phyloP scores from a whole-genome alignment of 2,329 filamentous ascomycete genomes.

The Penicillium sp. region DNA sequence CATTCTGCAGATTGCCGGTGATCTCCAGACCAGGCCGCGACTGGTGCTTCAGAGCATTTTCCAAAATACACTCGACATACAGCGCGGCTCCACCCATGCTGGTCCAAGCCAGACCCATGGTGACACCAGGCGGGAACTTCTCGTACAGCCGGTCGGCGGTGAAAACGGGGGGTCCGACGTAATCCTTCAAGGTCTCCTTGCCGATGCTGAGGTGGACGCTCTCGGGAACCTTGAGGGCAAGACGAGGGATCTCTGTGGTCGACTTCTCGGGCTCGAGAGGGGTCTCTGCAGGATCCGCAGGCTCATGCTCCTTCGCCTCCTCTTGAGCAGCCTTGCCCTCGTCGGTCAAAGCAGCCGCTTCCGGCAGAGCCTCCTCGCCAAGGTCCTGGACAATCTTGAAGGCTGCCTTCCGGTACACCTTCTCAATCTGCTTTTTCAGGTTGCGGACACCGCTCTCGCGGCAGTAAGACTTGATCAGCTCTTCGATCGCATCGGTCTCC shows the following conservation, averaged over 20 bases:
- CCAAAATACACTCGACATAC: constrained; percentile 95
- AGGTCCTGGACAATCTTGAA: constrained; percentile 96
- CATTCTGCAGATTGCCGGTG: constrained; percentile 90
- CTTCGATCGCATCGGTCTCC: constrained; percentile 83
- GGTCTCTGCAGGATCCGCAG: constrained; percentile 64
- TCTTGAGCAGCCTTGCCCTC: constrained; percentile 79
- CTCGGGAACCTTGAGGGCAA: constrained; percentile 80
- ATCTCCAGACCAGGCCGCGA: constrained; percentile 82
- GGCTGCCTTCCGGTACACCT: constrained; percentile 95
- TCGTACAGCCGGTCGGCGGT: constrained; percentile 96
- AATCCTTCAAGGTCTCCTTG: constrained; percentile 92
- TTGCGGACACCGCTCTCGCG: constrained; percentile 96
- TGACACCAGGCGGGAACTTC: constrained; percentile 86
- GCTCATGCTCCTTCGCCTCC: constrained; percentile 62
- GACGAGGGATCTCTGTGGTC: constrained; percentile 63
- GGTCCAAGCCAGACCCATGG: constrained; percentile 98
- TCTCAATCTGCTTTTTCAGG: constrained; percentile 98
- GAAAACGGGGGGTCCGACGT: constrained; percentile 93
- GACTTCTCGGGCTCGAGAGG: constrained; percentile 47
- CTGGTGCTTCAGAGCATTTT: constrained; percentile 72
- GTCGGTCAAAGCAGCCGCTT: constrained; percentile 78
- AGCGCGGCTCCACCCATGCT: constrained; percentile 94
- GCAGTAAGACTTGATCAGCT: constrained; percentile 98
- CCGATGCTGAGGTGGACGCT: constrained; percentile 81
- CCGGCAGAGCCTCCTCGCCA: constrained; percentile 78